Percentiles rank a stretch among this genome's conserved stretches.
Conservation (phyloP, 2,329 filamentous ascomycete genomes). For the Rutstroemia sp. region DNA sequence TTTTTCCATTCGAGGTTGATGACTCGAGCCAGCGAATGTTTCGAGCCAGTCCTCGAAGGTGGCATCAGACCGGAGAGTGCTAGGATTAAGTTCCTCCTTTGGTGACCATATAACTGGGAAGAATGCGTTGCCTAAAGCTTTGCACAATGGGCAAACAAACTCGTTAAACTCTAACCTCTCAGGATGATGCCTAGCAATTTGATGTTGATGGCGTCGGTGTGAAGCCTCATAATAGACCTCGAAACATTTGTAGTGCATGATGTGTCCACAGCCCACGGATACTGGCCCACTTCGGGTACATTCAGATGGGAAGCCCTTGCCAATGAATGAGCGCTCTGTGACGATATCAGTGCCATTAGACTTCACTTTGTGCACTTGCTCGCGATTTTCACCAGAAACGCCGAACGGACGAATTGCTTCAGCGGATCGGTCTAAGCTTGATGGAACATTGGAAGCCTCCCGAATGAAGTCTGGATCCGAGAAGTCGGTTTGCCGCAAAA, state of each 20-base stretch:
- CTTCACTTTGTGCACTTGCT: constrained; percentile 68
- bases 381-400: constrained; percentile 78
- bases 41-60: constrained; percentile 46
- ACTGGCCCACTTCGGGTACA: constrained; percentile 67
- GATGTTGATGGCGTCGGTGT: constrained; percentile 73
- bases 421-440: constrained; percentile 76
- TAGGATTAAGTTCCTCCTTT: constrained; percentile 75
- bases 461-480: constrained; percentile 75
- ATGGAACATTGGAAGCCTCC: constrained; percentile 72
- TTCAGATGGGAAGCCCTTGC: constrained; percentile 75
- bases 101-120: constrained; percentile 93
- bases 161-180: constrained; percentile 74
- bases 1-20: constrained; percentile 8
- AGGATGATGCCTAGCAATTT: constrained; percentile 91
- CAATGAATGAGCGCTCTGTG: constrained; percentile 72
- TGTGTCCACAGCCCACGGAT: constrained; percentile 87
- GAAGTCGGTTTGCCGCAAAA: constrained; percentile 80
- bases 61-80: constrained; percentile 52
- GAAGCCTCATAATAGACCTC: constrained; percentile 85
- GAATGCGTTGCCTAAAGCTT: constrained; percentile 91
- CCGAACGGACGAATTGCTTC: constrained; percentile 83
- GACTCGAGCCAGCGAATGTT: constrained; percentile 7
- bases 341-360: constrained; percentile 62
- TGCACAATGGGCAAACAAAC: constrained; percentile 94
- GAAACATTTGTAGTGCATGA: constrained; percentile 97